Conservation (phyloP, 2,329 filamentous ascomycete genomes). For the Pyricularia grisea region DNA sequence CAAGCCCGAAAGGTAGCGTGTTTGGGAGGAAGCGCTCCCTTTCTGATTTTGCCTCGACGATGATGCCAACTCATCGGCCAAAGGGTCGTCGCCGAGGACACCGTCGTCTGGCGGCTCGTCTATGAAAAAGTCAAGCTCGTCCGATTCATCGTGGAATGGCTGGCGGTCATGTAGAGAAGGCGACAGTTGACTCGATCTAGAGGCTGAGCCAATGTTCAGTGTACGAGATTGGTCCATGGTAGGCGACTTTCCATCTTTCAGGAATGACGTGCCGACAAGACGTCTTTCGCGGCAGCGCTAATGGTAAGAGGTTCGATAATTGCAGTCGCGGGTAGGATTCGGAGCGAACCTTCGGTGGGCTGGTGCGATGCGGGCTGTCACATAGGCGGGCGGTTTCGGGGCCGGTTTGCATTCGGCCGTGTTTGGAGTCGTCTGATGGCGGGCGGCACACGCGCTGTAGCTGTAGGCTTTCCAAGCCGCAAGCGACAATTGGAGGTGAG, state of each 20-base stretch:
- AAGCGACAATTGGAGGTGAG: no score
- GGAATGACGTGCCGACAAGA: not conserved
- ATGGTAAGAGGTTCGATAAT: not conserved
- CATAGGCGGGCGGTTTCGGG: not conserved
- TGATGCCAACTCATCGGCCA: constrained; percentile 41
- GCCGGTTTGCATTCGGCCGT: not conserved
- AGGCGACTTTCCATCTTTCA: constrained; percentile 2
- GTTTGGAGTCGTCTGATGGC: not conserved
- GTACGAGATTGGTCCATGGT: constrained; percentile 7
- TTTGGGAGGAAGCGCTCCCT: constrained; percentile 32
- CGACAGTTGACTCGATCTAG: not conserved
- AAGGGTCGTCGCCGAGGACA: constrained; percentile 46
- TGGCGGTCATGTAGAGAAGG: not conserved
- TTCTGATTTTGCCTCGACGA: constrained; percentile 67
- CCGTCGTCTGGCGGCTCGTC: constrained; percentile 27
- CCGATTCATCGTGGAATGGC: constrained; percentile 26
- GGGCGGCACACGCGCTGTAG: not conserved
- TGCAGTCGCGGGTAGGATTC: not conserved
- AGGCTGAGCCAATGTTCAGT: constrained; percentile 9
- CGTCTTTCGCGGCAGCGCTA: not conserved
- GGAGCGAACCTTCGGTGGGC: not conserved
- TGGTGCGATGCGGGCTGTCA: not conserved
- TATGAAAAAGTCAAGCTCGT: constrained; percentile 36
- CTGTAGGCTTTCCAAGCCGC: not conserved
- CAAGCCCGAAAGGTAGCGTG: constrained; percentile 38